Evolutionary conservation across 495 filamentous ascomycete species (phyloP), one percentile per base, ranked within the genome.

Genomic region (Talaromyces stipitatus): DNA sequence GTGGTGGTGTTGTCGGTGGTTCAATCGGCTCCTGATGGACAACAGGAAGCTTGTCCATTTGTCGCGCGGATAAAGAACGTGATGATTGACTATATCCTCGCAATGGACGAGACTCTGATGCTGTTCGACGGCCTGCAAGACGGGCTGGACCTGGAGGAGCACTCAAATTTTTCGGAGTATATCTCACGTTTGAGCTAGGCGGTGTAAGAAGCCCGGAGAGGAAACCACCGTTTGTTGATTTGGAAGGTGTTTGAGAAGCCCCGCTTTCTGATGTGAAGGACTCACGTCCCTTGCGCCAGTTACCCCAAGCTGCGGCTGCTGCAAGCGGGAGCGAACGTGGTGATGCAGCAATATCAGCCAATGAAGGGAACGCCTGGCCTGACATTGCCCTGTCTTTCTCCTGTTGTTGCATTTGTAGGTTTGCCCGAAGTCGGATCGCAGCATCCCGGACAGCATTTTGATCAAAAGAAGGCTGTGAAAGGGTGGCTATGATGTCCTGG

Each of bases 321-420:
- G 90, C 89, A 7, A 95, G 82, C 24, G 89, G 90, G 30, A 91
- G 84, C 18, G 87, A 83, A 47, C 91, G 88, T 2, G 90, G 87
- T 2, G 90, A 87, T 12, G 90, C 84, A 41, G 87, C 82, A 24
- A 90, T 72, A 54, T 78, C 81, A 12, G 80, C 74, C 4, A 88
- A 68, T 2, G 74, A 77, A 22, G 80, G 74, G 52, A 81, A 78
- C 14, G 66, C 56, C 38, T 78, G 73, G 12, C 77, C 76, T 75
- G 70, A 65, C 47, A 75, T 61, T 4, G 87, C 80, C 55, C 88
- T 77, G 64, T 97, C 95, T 18, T 87, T 87, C 67, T 95, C 94
- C 65, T 96, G 90, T 68, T 89, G 89, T 64, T 97, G 91, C 94
- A 98, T 98, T 68, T 97, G 89, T 16, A 98, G 79, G 63, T 94